Percentiles rank a stretch among this genome's conserved stretches.
Conservation (phyloP, 768 basidiomycete genomes). For the Tricholoma furcatifolium region DNA sequence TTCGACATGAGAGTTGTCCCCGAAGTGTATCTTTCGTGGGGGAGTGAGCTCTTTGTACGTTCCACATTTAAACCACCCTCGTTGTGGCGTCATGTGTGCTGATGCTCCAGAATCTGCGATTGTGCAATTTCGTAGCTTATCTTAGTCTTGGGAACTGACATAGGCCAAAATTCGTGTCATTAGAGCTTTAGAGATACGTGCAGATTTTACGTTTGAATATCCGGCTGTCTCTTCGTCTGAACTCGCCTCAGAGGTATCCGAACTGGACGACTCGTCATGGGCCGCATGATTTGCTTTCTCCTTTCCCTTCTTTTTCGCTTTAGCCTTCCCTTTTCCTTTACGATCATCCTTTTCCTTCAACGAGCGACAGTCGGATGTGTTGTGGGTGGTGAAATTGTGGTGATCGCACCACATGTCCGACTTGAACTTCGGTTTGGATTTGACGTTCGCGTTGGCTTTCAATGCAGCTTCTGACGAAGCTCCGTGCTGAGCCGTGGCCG, state of each 20-base stretch:
- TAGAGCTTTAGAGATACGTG: neutral
- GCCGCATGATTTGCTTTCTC: neutral
- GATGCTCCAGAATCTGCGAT: neutral
- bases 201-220: neutral
- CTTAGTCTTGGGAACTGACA: neutral
- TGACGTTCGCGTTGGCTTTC: neutral
- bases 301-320: neutral
- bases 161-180: conserved; percentile 1
- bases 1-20: neutral
- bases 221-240: neutral
- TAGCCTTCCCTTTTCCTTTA: neutral
- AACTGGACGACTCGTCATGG: neutral
- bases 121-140: neutral
- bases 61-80: neutral
- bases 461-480: neutral
- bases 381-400: neutral
- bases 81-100: neutral
- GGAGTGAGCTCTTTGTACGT: neutral
- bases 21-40: neutral
- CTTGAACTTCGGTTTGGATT: neutral
- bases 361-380: neutral
- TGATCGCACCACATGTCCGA: neutral
- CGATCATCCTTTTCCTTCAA: neutral
- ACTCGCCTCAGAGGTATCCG: neutral
- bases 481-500: neutral